Evolutionary conservation across 2,329 filamentous ascomycete species (phyloP), one percentile per base, ranked within the genome.

Genomic region (Neurospora sp.): DNA sequence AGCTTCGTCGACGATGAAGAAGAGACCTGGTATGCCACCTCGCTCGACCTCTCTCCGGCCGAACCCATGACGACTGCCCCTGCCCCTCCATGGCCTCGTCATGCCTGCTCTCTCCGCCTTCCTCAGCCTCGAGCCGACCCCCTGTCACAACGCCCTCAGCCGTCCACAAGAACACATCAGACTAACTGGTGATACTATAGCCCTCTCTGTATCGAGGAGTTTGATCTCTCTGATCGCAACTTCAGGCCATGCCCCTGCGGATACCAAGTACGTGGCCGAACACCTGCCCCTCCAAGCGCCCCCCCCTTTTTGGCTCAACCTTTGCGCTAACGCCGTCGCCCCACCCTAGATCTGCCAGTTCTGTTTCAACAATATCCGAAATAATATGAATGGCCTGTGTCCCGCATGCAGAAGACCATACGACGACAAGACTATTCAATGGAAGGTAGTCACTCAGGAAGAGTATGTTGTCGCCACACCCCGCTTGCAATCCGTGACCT

Each of bases 281-380:
- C 6, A 23, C 38, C 36, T 23, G 23, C 66, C 42, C 17, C 52
- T 62, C 52, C 28, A 62, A 36, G 6, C 58, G 6, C 13, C 23
- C 66, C 46, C 36, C 36, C 39, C 36, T 62, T 28, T 43, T 67
- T 28, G 28, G 66, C 42, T 38, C 52, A n/a, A 62, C 40, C 38
- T 17, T 13, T 52, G 68, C 13, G 58, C 71, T 72, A 19, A 74
- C 68, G 33, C 52, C 8, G 23, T 15, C 52, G 67, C 66, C 69
- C 67, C 36, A 38, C 15, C 67, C 66, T 77, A 97, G 94, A 95
- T 99, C 80, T 99, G 96, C 82, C 96, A 99, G 84, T 99, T 99
- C 82, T 99, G 96, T 83, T 99, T 95, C 84, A 97, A 99, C 82
- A 99, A 98, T 80, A 96, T 99, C 80, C 97, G 96, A 82, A 97